Evolutionary conservation across 257 asterid species (phyloP).

Genomic region (Dorcoceras hygrometricum): DNA sequence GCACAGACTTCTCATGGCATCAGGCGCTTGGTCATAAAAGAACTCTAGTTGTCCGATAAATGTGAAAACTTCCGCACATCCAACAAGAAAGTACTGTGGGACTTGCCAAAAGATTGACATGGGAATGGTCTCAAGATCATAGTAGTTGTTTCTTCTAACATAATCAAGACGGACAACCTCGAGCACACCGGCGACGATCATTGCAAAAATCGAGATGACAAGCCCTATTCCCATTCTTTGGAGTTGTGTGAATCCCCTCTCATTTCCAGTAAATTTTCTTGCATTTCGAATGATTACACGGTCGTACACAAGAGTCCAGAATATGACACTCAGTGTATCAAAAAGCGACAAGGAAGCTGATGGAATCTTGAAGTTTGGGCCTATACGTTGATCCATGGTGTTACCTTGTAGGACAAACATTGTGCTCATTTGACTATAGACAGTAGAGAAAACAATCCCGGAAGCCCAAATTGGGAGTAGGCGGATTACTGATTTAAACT

Average conservation of each 20-base stretch:
- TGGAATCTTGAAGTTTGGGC: slow-evolving; percentile 72
- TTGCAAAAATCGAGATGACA: slow-evolving; percentile 52
- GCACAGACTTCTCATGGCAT: slow-evolving; percentile 78
- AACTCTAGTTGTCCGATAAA: slow-evolving; percentile 78
- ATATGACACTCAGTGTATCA: slow-evolving; percentile 72
- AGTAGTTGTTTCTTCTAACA: slow-evolving; percentile 43
- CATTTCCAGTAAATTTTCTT: slow-evolving; percentile 53
- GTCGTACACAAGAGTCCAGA: slow-evolving; percentile 72
- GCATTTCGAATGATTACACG: slow-evolving; percentile 42
- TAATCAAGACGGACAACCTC: slow-evolving; percentile 60
- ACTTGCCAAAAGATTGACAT: slow-evolving; percentile 89
- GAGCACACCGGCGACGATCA: slow-evolving; percentile 57
- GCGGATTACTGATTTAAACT: slow-evolving; percentile 59
- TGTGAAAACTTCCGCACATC: slow-evolving; percentile 81
- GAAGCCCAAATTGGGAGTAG: slow-evolving; percentile 83
- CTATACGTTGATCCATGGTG: slow-evolving; percentile 67
- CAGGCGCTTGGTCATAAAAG: slow-evolving; percentile 91
- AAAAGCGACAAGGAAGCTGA: slow-evolving; percentile 75
- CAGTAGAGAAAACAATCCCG: slow-evolving; percentile 69
- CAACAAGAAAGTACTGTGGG: slow-evolving; percentile 75
- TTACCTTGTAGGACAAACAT: slow-evolving; percentile 86
- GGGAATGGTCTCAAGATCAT: slow-evolving; percentile 50
- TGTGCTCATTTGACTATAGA: slow-evolving; percentile 82
- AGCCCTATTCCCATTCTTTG: slow-evolving; percentile 85
- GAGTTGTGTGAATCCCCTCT: slow-evolving; percentile 73